A percentile compares a stretch with the other conserved stretches of the same genome.
These are phyloP conservation scores for Sporothrix inflata DNA, from an alignment of 2,329 filamentous ascomycete genomes.

Conservation along the genomic window DNA sequence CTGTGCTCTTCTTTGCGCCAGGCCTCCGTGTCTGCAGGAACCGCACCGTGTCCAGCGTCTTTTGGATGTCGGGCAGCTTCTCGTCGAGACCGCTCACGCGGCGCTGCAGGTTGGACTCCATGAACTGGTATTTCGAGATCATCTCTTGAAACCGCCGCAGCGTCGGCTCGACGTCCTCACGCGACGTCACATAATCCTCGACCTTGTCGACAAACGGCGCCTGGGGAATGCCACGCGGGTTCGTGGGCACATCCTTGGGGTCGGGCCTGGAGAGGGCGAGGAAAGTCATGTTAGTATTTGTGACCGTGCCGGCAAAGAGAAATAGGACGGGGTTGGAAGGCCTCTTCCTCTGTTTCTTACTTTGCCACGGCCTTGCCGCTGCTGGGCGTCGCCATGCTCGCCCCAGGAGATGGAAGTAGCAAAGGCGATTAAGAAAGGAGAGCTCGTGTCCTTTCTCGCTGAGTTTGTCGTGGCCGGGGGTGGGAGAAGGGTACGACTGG, in stretches of 20 bases:
- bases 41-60: slow-evolving; percentile 87
- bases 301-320: not conserved
- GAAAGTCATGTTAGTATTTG: not conserved
- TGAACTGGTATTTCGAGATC: slow-evolving; percentile 99
- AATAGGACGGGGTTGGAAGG: not conserved
- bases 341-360: slow-evolving; percentile 37
- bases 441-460: not conserved
- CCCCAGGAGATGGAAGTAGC: too few relatives aligned
- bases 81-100: slow-evolving; percentile 81
- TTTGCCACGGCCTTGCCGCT: slow-evolving; percentile 45
- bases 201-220: slow-evolving; percentile 87
- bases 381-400: slow-evolving; percentile 27
- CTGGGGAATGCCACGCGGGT: slow-evolving; percentile 80
- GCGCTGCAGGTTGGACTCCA: slow-evolving; percentile 91
- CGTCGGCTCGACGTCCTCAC: slow-evolving; percentile 78
- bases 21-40: slow-evolving; percentile 65
- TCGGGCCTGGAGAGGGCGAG: not conserved
- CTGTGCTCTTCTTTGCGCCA: not conserved
- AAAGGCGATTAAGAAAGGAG: not conserved
- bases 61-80: slow-evolving; percentile 96
- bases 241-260: slow-evolving; percentile 59
- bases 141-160: slow-evolving; percentile 88
- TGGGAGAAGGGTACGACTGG: not conserved
- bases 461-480: not conserved
- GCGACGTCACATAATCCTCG: slow-evolving; percentile 81